Base-by-base conservation (phyloP, 495 filamentous ascomycete species). In the Aspergillus indologenus region DNA sequence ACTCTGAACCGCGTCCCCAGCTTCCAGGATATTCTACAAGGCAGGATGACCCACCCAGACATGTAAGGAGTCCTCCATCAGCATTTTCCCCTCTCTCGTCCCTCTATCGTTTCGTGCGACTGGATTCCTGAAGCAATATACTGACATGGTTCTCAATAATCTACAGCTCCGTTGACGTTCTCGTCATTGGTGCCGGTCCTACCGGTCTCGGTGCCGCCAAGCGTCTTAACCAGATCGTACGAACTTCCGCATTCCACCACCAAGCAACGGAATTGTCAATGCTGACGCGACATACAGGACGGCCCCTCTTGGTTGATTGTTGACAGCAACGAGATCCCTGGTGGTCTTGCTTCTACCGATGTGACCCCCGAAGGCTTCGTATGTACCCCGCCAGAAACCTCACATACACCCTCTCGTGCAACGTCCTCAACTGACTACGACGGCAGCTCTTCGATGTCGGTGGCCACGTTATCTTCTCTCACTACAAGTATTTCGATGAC, bases 401-500 rank as follows among this genome's bases (percentile, higher is more conserved):
- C 6, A 40, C 26, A 49, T n/a, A 60, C 50, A 42, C 1, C 43
- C 7, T 40, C 3, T 12, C 14, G 1, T 45, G 26, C 20, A 19
- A 26, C 21, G 43, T 20, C 18, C 18, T 2, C 34, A 21, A 54
- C 68, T 72, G 50, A 66, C 65, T 17, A 12, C 48, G 47, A 7
- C 54, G 43, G 60, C 66, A 98, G 93, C 87, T 98, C 65, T 98
- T 96, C 82, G 94, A 98, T 81, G 94, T 98, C 67, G 94, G 94
- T 71, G 94, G 94, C 65, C 94, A 98, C 78, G 94, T 98, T 78
- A 98, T 98, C 76, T 98, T 98, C 85, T 98, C 94, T 60, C 94
- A 98, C 84, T 98, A 98, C 86, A 96, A 96, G 78, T 98, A 98
- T 86, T 98, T 98, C 74, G 94, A 98, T 78, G 95, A 98, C 79